Evolutionary conservation across 1,139 yeast genomes (phyloP), one percentile per base, ranked within the genome.

Genomic region (Yamadazyma epiphylla): DNA sequence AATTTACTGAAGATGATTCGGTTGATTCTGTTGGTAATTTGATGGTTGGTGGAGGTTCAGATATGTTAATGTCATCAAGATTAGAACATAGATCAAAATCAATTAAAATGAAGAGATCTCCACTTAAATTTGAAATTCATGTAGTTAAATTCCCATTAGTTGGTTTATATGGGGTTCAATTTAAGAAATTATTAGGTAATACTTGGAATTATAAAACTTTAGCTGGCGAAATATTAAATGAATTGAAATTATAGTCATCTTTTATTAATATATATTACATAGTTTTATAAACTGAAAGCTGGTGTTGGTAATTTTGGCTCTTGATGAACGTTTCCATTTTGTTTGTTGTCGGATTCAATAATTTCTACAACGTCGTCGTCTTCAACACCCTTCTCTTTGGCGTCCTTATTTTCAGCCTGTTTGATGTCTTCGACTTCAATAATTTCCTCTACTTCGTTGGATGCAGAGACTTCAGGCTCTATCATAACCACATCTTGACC

Each of bases 191-290:
- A 26, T 73, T 85, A 37, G 98, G 98, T 47, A 88, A 91, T 55
- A 86, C 96, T 3, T 89, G 97, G 97, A 77, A 84, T 60, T 89
- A 89, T 60, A 89, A 89, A 63, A 81, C 88, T n/a, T 66, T 89
- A 54, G 97, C 96, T 3, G 80, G 94, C 37, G 87, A 81, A 55
- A 82, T 89, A 28, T 72, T 89, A 58, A 74, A 75, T 39, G 91
- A 86, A 48, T 69, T 89, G 57, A 81, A 83, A 47, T 64, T 88
- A 46, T 82, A 53, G 41, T 25, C 23, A 28, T 29, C 20, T 23
- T 22, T 22, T 25, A 22, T 15, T 25, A 11, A n/a, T 9, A n/a
- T 17, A 17, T 17, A n/a, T n/a, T n/a, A n/a, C n/a, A n/a, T n/a
- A n/a, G n/a, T n/a, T n/a, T n/a, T n/a, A n/a, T n/a, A n/a, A n/a